Evolutionary conservation across 2,329 filamentous ascomycete genomes (phyloP), one percentile per base, ranked within the genome.

Genomic region (Rugonectria rugulosa): DNA sequence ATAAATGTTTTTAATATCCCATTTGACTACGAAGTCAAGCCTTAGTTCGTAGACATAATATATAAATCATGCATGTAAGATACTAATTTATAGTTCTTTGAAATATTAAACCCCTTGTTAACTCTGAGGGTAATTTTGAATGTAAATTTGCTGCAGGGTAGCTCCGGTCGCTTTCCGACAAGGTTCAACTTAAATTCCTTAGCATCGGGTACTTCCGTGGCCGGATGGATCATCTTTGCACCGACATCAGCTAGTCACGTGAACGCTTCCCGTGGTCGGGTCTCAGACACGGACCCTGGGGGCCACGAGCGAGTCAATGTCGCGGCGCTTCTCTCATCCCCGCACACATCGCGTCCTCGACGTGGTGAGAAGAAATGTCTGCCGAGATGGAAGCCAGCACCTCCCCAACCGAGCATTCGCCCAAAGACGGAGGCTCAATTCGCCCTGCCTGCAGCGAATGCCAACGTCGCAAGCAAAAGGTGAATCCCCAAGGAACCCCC

Each of bases 361-460:
- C 23, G 14, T 19, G 15, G 19, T 20, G 4, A n/a, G 8, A 20
- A 9, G 15, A 38, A n/a, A 11, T 5, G 17, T 9, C 4, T 15
- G n/a, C 21, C 15, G 21, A 38, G 4, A 40, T 40, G 36, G 36
- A 40, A 10, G 36, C 36, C 19, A 23, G 7, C 15, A 10, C 14
- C 36, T 40, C 20, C n/a, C 20, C 36, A 6, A 23, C 19, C 19
- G 36, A 40, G 6, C 11, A 23, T 11, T 24, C 36, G 11, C 20
- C 36, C 19, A 40, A 40, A 23, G 36, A 40, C 19, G 36, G 19
- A 40, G 36, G 17, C 19, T 40, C 36, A 14, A 20, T 40, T 21
- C 70, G 72, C 36, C 62, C 72, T 21, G 77, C 78, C 31, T 80
- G 78, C 58, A 75, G 75, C 6, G 78, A 80, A 62, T 80, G 73